phyloP scores from a whole-genome alignment of 305 asterid species.

The Fraxinus floribunda region DNA sequence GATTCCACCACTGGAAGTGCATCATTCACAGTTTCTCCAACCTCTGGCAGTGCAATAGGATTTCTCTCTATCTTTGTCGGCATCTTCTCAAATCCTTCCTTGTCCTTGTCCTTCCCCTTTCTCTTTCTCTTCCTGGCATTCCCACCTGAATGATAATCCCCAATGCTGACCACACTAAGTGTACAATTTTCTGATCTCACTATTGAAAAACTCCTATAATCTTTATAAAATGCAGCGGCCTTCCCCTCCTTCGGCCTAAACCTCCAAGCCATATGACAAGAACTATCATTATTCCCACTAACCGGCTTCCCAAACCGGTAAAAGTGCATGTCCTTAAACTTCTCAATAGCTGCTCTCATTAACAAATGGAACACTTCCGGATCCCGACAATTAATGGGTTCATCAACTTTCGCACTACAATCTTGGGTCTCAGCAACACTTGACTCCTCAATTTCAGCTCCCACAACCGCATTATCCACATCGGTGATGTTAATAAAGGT shows the following conservation, averaged over 20 bases:
- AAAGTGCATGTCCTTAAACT: slow-evolving; percentile 63
- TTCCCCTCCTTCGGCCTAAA: slow-evolving; percentile 88
- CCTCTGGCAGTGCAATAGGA: slow-evolving; percentile 50
- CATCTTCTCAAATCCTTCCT: slow-evolving; percentile 59
- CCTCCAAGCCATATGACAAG: slow-evolving; percentile 96
- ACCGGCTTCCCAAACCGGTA: slow-evolving; percentile 85
- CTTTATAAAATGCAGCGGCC: slow-evolving; percentile 67
- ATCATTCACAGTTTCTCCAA: slow-evolving; percentile 69
- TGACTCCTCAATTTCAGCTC: slow-evolving; percentile 11
- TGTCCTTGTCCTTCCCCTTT: slow-evolving; percentile 29
- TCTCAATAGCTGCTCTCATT: slow-evolving; percentile 77
- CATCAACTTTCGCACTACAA: slow-evolving; percentile 47
- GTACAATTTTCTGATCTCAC: slow-evolving; percentile 65
- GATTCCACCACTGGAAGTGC: slow-evolving; percentile 70
- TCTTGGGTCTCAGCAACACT: slow-evolving; percentile 21
- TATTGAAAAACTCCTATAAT: slow-evolving; percentile 65
- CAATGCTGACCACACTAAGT: slow-evolving; percentile 57
- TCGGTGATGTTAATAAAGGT: slow-evolving; percentile 64
- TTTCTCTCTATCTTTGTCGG: slow-evolving; percentile 35
- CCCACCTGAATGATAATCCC: slow-evolving; percentile 81
- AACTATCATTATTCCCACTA: slow-evolving; percentile 44
- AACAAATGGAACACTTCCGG: slow-evolving; percentile 72
- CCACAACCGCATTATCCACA: slow-evolving; percentile 39
- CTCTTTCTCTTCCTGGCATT: slow-evolving; percentile 72
- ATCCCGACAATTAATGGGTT: slow-evolving; percentile 68